phyloP scores from a whole-genome alignment of 305 asterid species.

The Withania somnifera region DNA sequence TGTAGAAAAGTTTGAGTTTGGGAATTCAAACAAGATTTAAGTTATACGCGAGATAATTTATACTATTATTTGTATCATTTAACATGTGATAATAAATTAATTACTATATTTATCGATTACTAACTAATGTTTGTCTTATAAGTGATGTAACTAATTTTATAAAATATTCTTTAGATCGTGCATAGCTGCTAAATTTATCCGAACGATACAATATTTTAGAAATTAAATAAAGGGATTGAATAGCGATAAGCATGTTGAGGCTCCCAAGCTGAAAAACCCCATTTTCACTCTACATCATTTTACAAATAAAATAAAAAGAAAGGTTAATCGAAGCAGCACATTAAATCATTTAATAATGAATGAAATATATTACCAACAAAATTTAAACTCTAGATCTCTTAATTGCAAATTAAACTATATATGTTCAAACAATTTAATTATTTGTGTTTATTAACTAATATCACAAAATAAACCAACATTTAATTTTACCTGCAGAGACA shows the following conservation, averaged over 20 bases:
- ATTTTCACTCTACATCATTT: constrained; percentile 18
- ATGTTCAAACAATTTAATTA: background rate
- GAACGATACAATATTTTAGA: background rate
- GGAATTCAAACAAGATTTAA: background rate
- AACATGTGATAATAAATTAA: background rate
- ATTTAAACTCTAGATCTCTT: background rate
- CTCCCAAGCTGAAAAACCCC: constrained; percentile 69
- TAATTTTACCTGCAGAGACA: constrained; percentile 33
- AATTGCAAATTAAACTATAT: background rate
- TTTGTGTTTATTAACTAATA: background rate
- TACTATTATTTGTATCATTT: background rate
- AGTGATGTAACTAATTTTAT: no score
- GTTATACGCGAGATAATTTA: background rate
- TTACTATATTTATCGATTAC: background rate
- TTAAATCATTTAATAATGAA: background rate
- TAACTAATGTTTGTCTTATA: no score
- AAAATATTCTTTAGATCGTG: no score
- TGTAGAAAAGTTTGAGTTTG: background rate
- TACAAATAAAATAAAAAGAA: background rate
- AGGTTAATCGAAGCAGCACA: background rate
- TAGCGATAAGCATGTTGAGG: constrained; percentile 29
- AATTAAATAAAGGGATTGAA: background rate
- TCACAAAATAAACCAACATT: background rate
- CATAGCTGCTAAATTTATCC: no score
- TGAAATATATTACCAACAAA: background rate